Base-by-base conservation (phyloP, 495 filamentous ascomycete genomes). In the Neurospora sp. region DNA sequence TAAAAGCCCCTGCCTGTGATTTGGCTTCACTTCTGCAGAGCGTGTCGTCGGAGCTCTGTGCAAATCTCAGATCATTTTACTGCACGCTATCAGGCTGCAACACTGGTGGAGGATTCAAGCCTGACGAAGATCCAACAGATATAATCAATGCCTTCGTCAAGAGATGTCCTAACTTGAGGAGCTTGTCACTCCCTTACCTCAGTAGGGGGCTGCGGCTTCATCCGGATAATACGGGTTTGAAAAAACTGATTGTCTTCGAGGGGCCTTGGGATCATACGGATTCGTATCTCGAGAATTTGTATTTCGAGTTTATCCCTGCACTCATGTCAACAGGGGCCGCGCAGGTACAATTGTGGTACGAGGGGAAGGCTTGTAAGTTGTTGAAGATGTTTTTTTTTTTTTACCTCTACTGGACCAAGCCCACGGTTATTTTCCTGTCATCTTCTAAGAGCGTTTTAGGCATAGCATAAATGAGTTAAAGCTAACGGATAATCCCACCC, bases 201-300 rank as follows among this genome's bases (percentile, higher is more conserved):
- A 16, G 2, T 5, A 59, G 10, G 4, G 48, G 22, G 4, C 48
- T 59, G 10, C 48, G 22, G 22, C 48, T 59, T 14, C 48, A 59
- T 59, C 48, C 48, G 48, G 10, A 59, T 10, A 59, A 59, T 16
- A 7, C 48, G 10, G 48, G 22, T 0, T 16, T 59, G 48, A 14
- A 27, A 7, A 10, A 59, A 31, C 5, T 31, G 22, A 7, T 7
- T 16, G 22, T 9, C 22, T 59, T 16, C 9, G 10, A 59, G 5
- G 4, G 22, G 48, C 10, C 20, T 14, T 3, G 9, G 9, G 0
- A 12, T 22, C 4, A 0, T 6, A 3, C 0, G 4, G 0, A 14
- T 3, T 31, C 22, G 22, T 14, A 16, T 16, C 10, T 59, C 2
- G 4, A 14, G 48, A 31, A 20, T 27, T 22, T 31, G 48, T 59